Percentiles rank a stretch among this genome's conserved stretches.
phyloP scores from a whole-genome alignment of 805 yeast genomes.

The Peterozyma toletana region DNA sequence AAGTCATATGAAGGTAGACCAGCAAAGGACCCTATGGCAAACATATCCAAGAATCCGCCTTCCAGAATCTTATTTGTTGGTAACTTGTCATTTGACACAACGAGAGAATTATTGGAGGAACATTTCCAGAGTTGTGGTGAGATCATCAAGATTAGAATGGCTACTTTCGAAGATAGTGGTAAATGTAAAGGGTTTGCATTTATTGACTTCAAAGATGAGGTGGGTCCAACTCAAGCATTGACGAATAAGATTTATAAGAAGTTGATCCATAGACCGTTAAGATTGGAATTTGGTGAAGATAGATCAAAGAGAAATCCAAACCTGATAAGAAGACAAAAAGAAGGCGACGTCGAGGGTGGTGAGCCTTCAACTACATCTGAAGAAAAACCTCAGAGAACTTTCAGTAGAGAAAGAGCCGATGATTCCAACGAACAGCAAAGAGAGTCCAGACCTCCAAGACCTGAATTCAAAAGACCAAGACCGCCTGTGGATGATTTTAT shows the following conservation, averaged over 20 bases:
- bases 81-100: slow-evolving; percentile 86
- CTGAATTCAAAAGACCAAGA: slow-evolving; percentile 15
- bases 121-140: slow-evolving; percentile 92
- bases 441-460: slow-evolving; percentile 10
- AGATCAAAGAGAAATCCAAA: slow-evolving; percentile 70
- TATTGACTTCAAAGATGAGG: slow-evolving; percentile 74
- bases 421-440: slow-evolving; percentile 5
- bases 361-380: slow-evolving; percentile 6
- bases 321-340: slow-evolving; percentile 20
- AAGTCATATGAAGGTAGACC: slow-evolving; percentile 87
- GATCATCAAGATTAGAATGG: slow-evolving; percentile 81
- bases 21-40: slow-evolving; percentile 33
- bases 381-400: slow-evolving; percentile 1
- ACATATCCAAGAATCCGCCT: slow-evolving; percentile 72
- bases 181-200: slow-evolving; percentile 97
- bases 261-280: slow-evolving; percentile 64
- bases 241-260: slow-evolving; percentile 60
- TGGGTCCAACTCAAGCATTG: slow-evolving; percentile 78
- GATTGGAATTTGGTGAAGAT: slow-evolving; percentile 94
- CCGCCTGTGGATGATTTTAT: slow-evolving; percentile 8
- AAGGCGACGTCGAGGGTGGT: slow-evolving; percentile 4
- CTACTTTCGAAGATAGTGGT: slow-evolving; percentile 95
- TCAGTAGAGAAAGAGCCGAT: slow-evolving; percentile 7
- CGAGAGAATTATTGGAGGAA: slow-evolving; percentile 66
- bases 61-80: slow-evolving; percentile 88